Evolutionary conservation across 768 basidiomycete species (phyloP).

Genomic region (Lentinus brumalis): DNA sequence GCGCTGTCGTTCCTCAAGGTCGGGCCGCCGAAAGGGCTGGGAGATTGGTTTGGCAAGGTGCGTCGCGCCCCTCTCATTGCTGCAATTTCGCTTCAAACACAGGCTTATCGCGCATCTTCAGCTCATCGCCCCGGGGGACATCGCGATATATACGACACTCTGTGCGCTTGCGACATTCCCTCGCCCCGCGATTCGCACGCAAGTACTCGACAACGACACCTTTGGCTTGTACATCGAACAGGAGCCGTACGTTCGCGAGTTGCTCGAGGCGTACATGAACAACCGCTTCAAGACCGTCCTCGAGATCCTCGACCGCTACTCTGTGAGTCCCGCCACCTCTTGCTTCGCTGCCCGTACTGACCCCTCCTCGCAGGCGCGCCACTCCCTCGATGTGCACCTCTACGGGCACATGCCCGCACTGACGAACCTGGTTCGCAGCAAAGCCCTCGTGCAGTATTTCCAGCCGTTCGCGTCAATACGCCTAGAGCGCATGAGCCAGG

Average conservation of each 20-base stretch:
- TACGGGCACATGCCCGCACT: slow-evolving; percentile 65
- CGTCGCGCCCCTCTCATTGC: slow-evolving; percentile 5
- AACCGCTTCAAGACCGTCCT: slow-evolving; percentile 86
- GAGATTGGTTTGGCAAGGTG: slow-evolving; percentile 78
- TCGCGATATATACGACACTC: slow-evolving; percentile 84
- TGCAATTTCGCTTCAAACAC: background rate
- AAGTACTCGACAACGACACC: slow-evolving; percentile 65
- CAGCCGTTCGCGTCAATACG: slow-evolving; percentile 86
- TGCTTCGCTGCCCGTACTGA: background rate
- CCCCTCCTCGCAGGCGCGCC: slow-evolving; percentile 57
- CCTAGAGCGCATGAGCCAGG: slow-evolving; percentile 78
- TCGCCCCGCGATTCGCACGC: slow-evolving; percentile 67
- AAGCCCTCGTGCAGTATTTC: slow-evolving; percentile 86
- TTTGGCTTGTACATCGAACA: slow-evolving; percentile 83
- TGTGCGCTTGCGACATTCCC: slow-evolving; percentile 81
- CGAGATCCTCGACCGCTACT: slow-evolving; percentile 70
- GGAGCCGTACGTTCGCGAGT: slow-evolving; percentile 84
- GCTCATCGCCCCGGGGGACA: slow-evolving; percentile 80
- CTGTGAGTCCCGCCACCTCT: slow-evolving; percentile 43
- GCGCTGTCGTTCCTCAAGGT: slow-evolving; percentile 72
- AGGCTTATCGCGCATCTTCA: slow-evolving; percentile 28
- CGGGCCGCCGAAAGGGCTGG: slow-evolving; percentile 64
- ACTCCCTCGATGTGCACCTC: slow-evolving; percentile 79
- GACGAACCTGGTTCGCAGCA: slow-evolving; percentile 69
- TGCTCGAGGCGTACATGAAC: slow-evolving; percentile 82